A percentile compares a stretch with the other conserved stretches of the same genome.
These are phyloP conservation scores for Diplocarpon rosae DNA, from an alignment of 2,329 filamentous ascomycete genomes.

Conservation along the genomic window DNA sequence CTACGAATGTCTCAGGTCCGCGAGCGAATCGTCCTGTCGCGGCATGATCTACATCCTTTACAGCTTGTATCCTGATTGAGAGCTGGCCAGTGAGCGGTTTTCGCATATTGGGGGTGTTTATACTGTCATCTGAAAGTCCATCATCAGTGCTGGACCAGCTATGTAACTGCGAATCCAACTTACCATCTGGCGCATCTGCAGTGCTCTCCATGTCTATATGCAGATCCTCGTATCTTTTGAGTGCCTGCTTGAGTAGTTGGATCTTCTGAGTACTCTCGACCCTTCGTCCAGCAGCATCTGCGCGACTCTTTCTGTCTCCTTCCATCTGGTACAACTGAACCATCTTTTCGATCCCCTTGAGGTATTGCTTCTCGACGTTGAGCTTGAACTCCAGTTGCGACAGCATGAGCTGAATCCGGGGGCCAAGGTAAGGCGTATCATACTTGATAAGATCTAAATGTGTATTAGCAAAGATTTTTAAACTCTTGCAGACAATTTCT, in stretches of 20 bases:
- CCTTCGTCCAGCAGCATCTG: constrained; percentile 78
- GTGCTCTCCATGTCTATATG: constrained; percentile 81
- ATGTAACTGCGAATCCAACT: constrained; percentile 21
- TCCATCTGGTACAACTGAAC: constrained; percentile 95
- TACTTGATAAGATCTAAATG: constrained; percentile 91
- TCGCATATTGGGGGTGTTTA: constrained; percentile 87
- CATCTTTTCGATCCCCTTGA: constrained; percentile 99
- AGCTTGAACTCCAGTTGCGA: constrained; percentile 98
- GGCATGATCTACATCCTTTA: constrained; percentile 90
- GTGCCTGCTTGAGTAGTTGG: constrained; percentile 82
- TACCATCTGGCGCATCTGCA: constrained; percentile 71
- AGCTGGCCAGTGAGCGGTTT: constrained; percentile 93
- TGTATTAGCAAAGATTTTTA: constrained; percentile 10
- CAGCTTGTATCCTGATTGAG: constrained; percentile 72
- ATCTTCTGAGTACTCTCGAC: constrained; percentile 99
- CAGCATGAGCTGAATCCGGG: constrained; percentile 97
- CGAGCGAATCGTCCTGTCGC: constrained; percentile 73
- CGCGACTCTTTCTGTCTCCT: constrained; percentile 88
- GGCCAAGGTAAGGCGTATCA: constrained; percentile 88
- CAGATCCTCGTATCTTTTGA: constrained; percentile 94
- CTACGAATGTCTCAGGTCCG: constrained; percentile 88
- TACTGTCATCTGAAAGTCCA: constrained; percentile 66
- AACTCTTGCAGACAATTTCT: constrained; percentile 24
- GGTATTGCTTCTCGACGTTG: constrained; percentile 97
- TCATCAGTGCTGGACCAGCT: constrained; percentile 4